Evolutionary conservation across 139 green algal species (phyloP), one percentile per base, ranked within the genome.

Genomic region (Coelastrella sp.): DNA sequence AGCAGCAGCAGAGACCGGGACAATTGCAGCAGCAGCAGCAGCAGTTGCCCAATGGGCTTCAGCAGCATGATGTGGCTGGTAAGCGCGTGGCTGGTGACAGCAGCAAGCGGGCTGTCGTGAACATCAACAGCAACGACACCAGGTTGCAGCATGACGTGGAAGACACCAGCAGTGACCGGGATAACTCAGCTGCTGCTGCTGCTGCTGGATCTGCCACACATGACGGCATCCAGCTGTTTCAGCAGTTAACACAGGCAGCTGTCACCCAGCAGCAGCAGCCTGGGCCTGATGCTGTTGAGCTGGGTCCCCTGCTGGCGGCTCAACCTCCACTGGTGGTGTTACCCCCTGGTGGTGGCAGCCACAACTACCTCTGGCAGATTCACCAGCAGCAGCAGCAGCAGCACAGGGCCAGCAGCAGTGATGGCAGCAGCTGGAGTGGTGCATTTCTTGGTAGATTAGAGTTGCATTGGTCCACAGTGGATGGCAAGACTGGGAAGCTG

Each of bases 331-430:
- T 70, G 81, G 14, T 78, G 11, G 56, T 88, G 19, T 12, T 68
- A 14, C 65, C 57, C 8, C 66, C 84, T 35, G 22, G 27, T 19
- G 27, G 49, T 10, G 35, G 84, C 68, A 88, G 84, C 63, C 68
- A 88, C 49, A 88, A 88, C 56, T 88, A 70, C 56, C 68, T 88
- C 4, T 88, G 84, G 84, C 84, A 88, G 68, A 15, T 88, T 24
- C 66, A 87, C 14, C 82, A 79, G 19, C 65, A 79, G 14, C 65
- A 63, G 10, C 82, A 73, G 56, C 84, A 86, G 78, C 49, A 12
- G 49, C 12, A 22, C 24, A 76, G 68, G 19, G 7, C 6, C 59
- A 73, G 58, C 84, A 80, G 63, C 65, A 60, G 59, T 20, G 65
- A 11, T n/a, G 27, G 25, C 82, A 79, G 49, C 84, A 88, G 68